Base-by-base conservation (phyloP, 306 rosid species). In the Rosa chinensis region DNA sequence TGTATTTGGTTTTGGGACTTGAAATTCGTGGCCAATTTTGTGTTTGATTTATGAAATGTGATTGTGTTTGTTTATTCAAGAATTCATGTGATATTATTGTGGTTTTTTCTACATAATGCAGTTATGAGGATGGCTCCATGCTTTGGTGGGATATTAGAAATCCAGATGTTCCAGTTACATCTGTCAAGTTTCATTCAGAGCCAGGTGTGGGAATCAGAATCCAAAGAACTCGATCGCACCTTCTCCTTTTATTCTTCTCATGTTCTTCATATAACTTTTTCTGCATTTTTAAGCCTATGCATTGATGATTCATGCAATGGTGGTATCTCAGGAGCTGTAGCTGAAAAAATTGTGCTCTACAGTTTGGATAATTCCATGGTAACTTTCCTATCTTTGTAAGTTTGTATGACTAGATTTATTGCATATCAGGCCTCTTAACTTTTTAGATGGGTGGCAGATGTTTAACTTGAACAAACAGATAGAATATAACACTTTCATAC, bases 101-200 rank as follows among this genome's bases (percentile, higher is more conserved):
- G 23, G 55, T 80, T 48, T 82, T 49, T 82, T 45, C 70, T 14
- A 53, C 80, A 66, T 81, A 80, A 58, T 80, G 82, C 80, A 95
- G 99, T 73, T 93, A 91, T 66, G 97, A 94, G 85, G 96, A 95
- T 70, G 99, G 98, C 68, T 89, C 96, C 79, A 91, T 95, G 98
- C 97, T 92, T 80, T 95, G 93, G 98, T 91, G 99, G 99, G 99
- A 95, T 87, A 45, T 91, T 77, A 85, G 98, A 82, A 87, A 93
- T 79, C 90, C 89, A 0, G 81, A 85, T 48, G 82, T 78, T 82
- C 99, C 98, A 52, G 2, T 90, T 75, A 83, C 96, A 55, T 86
- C 88, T 63, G 98, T 91, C 59, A 95, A 90, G 84, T 92, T 89
- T 72, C 99, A 95, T 85, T 86, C 92, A 76, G 98, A 95, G 78